Evolutionary conservation across 768 basidiomycete species (phyloP).

Genomic region (Cystofilobasidium ferigula): DNA sequence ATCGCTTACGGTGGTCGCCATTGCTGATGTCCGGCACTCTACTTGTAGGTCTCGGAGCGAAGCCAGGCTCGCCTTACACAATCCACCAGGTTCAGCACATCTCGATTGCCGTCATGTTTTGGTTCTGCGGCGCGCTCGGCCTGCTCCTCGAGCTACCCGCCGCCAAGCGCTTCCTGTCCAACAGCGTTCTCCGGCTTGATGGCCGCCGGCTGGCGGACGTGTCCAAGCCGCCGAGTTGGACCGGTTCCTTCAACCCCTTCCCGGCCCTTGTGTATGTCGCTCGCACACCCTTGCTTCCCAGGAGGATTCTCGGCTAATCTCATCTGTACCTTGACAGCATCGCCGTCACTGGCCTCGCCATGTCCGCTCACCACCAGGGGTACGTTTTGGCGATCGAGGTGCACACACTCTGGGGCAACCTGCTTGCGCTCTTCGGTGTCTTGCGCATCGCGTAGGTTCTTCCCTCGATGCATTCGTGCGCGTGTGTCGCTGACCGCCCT

Average conservation of each 20-base stretch:
- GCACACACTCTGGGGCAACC: conserved; percentile 80
- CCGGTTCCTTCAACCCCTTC: conserved; percentile 76
- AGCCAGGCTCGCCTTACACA: conserved; percentile 68
- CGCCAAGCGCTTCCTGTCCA: conserved; percentile 62
- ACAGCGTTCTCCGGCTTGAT: conserved; percentile 36
- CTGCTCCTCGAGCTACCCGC: conserved; percentile 75
- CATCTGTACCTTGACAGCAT: too few relatives aligned
- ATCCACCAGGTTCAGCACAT: conserved; percentile 87
- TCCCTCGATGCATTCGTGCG: background rate
- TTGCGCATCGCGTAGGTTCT: conserved; percentile 51
- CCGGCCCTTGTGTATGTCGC: conserved; percentile 87
- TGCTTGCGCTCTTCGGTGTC: conserved; percentile 65
- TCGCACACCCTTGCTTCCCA: conserved; percentile 50
- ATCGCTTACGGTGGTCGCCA: background rate
- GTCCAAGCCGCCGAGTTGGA: conserved; percentile 60
- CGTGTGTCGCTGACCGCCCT: background rate
- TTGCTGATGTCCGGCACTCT: background rate
- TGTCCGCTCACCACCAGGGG: conserved; percentile 80
- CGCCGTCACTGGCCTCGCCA: conserved; percentile 63
- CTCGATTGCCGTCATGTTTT: conserved; percentile 73
- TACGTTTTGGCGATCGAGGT: conserved; percentile 94
- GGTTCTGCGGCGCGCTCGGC: conserved; percentile 80
- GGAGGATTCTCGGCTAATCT: background rate
- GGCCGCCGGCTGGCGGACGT: background rate
- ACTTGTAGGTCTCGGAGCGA: conserved; percentile 51